Percentiles rank a stretch among this genome's conserved stretches.
Conservation (phyloP, 805 yeast genomes). For the Cyberlindnera subsufficiens region DNA sequence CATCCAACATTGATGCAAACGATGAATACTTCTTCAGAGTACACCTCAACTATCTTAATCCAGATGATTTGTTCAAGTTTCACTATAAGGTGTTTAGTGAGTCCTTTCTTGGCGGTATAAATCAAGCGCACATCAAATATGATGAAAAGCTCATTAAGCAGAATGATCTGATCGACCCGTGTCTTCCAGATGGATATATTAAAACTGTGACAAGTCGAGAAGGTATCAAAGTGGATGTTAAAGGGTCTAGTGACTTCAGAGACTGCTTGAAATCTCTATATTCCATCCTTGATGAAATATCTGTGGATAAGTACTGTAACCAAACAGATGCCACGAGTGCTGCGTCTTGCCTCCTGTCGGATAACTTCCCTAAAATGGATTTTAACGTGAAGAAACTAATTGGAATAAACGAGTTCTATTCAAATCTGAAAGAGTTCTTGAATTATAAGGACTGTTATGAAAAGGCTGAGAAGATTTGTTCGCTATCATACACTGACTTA, state of each 20-base stretch:
- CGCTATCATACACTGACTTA: conserved; percentile 18
- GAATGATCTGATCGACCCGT: conserved; percentile 40
- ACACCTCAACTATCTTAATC: conserved; percentile 31
- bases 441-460: conserved; percentile 32
- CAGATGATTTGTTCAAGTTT: conserved; percentile 21
- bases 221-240: conserved; percentile 23
- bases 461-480: conserved; percentile 42
- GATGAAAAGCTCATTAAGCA: conserved; percentile 28
- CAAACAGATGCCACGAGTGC: conserved; percentile 13
- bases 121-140: conserved; percentile 47
- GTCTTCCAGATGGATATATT: conserved; percentile 44
- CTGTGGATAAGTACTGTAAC: conserved; percentile 20
- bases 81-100: conserved; percentile 43
- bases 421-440: conserved; percentile 45
- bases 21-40: conserved; percentile 41
- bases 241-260: conserved; percentile 48
- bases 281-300: conserved; percentile 32
- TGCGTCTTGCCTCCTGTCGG: conserved; percentile 45
- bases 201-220: conserved; percentile 11
- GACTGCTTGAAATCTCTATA: conserved; percentile 43
- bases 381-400: conserved; percentile 50
- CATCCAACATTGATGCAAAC: conserved; percentile 31
- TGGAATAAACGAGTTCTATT: conserved; percentile 68
- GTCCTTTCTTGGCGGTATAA: conserved; percentile 57
- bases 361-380: conserved; percentile 50